Evolutionary conservation across 768 basidiomycete species (phyloP), one percentile per base, ranked within the genome.

Genomic region (Tephrocybe sp.): DNA sequence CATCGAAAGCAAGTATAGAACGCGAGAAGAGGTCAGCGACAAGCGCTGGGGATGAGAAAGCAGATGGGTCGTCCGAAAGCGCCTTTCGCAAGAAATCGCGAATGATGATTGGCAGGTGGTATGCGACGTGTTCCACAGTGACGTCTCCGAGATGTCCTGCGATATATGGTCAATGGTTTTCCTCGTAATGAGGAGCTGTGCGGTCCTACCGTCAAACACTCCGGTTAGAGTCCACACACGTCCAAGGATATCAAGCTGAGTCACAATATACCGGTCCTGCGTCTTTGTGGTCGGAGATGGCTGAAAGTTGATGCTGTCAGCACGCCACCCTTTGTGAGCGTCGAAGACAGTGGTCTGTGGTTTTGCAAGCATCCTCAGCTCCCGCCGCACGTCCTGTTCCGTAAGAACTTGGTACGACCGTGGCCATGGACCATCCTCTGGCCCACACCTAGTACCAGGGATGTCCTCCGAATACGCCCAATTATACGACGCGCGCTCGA

Each of bases 131-230:
- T 54, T 81, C 82, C 13, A 85, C 85, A 0, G 84, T 86, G 51
- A 80, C 79, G 62, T 85, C 83, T 25, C 85, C 85, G 19, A 85
- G 73, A 63, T 87, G 85, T 40, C 85, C 84, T 85, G 56, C 0
- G 36, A 52, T 46, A 27, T 38, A 37, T 35, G 22, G 22, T 57
- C 21, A 58, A 48, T 43, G 30, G 43, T 35, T 31, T 52, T 44
- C 40, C 37, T 24, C 26, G 24, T 35, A 38, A 26, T 40, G 44
- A 52, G 45, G 28, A 28, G 47, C 27, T 26, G 36, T 40, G 45
- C 47, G 15, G 27, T 60, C 81, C 52, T 57, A 80, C 85, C 85
- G 63, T 87, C 85, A 58, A 87, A 87, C 28, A 87, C 83, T 39
- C 82, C 85, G 1, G 82, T 83, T 54, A 87, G 73, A n/a, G 74